Conservation (phyloP, 495 filamentous ascomycete species). For the Lasiosphaeria miniovina region DNA sequence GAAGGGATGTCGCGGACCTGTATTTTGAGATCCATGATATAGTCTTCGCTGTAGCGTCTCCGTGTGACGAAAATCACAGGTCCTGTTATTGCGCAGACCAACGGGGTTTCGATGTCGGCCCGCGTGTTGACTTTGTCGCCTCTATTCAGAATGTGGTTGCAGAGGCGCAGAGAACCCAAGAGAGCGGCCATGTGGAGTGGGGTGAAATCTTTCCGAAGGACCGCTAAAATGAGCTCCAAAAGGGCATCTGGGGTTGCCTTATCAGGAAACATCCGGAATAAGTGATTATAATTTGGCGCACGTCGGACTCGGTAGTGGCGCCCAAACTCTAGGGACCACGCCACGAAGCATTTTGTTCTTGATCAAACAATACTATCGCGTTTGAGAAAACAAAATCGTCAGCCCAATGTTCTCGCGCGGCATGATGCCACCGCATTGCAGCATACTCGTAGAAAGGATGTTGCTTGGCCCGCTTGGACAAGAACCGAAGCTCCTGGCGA, state of each 20-base stretch:
- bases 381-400: no score
- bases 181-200: background rate
- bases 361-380: no score
- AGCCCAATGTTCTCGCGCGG: no score
- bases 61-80: background rate
- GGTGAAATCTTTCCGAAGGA: background rate
- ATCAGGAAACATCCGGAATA: background rate
- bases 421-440: no score
- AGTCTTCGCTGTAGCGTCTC: no score
- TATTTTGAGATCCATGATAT: no score
- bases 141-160: background rate
- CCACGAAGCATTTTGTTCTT: no score
- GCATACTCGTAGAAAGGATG: no score
- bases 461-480: no score
- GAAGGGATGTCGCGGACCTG: no score
- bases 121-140: background rate
- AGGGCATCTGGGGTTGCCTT: background rate
- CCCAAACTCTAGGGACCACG: background rate
- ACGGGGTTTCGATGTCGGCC: background rate
- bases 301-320: background rate
- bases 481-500: no score
- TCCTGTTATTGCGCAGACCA: background rate
- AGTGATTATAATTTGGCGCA: background rate
- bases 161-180: background rate
- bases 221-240: background rate